A percentile compares a stretch with the other conserved stretches of the same genome.
Evolutionary conservation across 306 rosid species (phyloP).

Genomic region (Hippophae rhamnoides): DNA sequence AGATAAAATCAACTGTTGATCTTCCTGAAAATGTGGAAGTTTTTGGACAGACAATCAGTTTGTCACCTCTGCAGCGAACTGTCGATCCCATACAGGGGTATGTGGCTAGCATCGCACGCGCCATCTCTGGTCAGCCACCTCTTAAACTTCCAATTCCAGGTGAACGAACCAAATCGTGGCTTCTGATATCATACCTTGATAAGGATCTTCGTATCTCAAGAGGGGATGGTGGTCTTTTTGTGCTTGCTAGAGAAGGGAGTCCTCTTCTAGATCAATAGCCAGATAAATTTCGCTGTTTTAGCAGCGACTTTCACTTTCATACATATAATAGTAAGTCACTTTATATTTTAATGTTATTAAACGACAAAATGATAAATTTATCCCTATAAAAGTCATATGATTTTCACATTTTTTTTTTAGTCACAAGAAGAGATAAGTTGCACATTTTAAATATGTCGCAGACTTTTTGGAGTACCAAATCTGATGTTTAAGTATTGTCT

Average conservation of each 20-base stretch:
- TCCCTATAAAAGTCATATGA: no score
- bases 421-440: no score
- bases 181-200: constrained; percentile 74
- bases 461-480: no score
- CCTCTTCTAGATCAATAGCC: constrained; percentile 51
- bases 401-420: no score
- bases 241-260: constrained; percentile 82
- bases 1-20: constrained; percentile 62
- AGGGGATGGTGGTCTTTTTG: constrained; percentile 92
- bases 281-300: not conserved
- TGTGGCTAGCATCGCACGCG: constrained; percentile 49
- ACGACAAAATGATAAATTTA: no score
- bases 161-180: constrained; percentile 81
- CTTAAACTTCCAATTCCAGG: constrained; percentile 84
- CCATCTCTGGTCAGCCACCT: constrained; percentile 73
- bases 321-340: no score
- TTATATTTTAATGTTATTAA: no score
- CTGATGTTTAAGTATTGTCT: no score
- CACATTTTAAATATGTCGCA: no score
- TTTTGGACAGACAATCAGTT: constrained; percentile 68
- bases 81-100: constrained; percentile 56
- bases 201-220: constrained; percentile 76
- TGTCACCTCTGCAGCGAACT: constrained; percentile 57
- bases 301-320: no score
- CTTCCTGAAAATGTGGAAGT: constrained; percentile 61